These are phyloP conservation scores for Globisporangium radiosum DNA, from an alignment of 352 stramenopile genomes.

Conservation along the genomic window DNA sequence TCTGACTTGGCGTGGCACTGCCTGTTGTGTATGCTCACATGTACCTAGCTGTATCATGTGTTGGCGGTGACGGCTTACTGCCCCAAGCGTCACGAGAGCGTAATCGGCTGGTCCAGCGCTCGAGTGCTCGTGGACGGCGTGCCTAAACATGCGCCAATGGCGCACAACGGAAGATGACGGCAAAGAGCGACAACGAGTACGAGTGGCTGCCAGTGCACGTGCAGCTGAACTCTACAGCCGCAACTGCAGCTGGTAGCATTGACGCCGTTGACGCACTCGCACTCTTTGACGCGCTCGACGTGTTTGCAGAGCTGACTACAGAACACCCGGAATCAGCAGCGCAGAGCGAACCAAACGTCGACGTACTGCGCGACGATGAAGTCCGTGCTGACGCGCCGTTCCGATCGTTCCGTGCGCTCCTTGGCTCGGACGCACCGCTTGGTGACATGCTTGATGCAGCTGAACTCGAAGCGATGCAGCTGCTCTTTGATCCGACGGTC, in stretches of 20 bases:
- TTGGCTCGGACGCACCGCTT: background rate
- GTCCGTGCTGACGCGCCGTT: background rate
- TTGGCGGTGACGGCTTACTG: background rate
- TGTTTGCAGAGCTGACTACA: background rate
- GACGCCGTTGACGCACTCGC: background rate
- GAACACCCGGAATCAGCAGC: background rate
- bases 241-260: background rate
- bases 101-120: background rate
- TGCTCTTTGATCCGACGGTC: background rate
- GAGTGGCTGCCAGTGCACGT: background rate
- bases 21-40: background rate
- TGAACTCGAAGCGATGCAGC: background rate
- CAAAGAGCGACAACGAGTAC: background rate
- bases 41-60: background rate
- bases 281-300: slow-evolving; percentile 6
- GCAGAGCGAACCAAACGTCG: background rate
- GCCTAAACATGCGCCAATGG: too few species aligned
- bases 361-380: background rate
- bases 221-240: background rate
- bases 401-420: background rate
- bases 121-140: background rate
- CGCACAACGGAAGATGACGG: background rate
- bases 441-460: background rate
- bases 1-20: too few species aligned
- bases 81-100: background rate